phyloP scores from a whole-genome alignment of 192 early-diverging fungal species.

The Coemansia sp. region DNA sequence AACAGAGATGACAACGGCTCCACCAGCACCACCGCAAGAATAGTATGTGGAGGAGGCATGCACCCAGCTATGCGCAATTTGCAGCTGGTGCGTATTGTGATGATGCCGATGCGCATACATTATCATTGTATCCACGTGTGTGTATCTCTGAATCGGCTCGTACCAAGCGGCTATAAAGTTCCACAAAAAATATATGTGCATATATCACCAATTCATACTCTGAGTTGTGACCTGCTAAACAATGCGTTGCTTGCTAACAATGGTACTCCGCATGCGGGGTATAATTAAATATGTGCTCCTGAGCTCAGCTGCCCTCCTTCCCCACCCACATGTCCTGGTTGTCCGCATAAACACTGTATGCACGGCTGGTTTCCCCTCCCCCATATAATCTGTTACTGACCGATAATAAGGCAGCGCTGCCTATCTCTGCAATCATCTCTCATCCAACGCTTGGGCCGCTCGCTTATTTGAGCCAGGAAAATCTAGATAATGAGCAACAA shows the following conservation, averaged over 20 bases:
- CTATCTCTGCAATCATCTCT: background rate
- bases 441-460: background rate
- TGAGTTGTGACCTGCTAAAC: background rate
- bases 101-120: background rate
- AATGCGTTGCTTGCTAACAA: background rate
- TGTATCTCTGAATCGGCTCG: background rate
- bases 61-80: background rate
- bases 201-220: conserved; percentile 1
- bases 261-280: background rate
- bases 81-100: background rate
- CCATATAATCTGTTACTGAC: background rate
- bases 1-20: background rate
- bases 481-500: background rate
- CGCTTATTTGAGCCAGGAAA: background rate
- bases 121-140: background rate
- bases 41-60: background rate
- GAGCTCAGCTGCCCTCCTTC: background rate
- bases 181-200: background rate
- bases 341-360: background rate
- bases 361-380: background rate
- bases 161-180: background rate
- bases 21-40: background rate
- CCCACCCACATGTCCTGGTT: background rate
- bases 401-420: background rate
- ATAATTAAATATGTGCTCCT: background rate